phyloP scores from a whole-genome alignment of 2,329 filamentous ascomycete genomes.

The Ascochyta viciae-villosae region DNA sequence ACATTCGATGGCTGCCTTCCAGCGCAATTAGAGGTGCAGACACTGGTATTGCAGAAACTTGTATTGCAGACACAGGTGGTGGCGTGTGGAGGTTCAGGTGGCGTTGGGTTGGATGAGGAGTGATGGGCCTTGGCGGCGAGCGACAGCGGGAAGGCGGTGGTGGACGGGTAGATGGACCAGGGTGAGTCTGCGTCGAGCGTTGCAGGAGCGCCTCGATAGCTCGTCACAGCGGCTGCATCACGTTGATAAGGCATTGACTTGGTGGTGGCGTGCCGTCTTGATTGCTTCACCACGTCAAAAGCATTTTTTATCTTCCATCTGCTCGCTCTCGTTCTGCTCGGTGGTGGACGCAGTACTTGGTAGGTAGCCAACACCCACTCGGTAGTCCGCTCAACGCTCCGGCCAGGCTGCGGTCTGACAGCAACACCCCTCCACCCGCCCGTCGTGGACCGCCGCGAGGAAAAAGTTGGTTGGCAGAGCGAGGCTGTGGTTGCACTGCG shows the following conservation, averaged over 20 bases:
- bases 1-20: neutral
- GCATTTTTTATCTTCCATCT: neutral
- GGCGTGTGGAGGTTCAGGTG: neutral
- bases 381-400: conserved; percentile 19
- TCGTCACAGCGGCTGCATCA: neutral
- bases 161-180: neutral
- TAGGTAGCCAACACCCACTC: neutral
- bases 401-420: conserved; percentile 26
- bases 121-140: conserved; percentile 14
- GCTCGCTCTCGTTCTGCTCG: neutral
- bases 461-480: conserved; percentile 5
- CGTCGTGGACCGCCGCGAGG: conserved; percentile 14
- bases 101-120: conserved; percentile 8
- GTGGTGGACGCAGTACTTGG: too few species aligned
- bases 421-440: conserved; percentile 17
- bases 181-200: neutral
- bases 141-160: conserved; percentile 4
- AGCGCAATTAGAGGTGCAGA: neutral
- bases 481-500: too few species aligned
- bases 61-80: neutral
- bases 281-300: neutral
- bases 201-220: neutral
- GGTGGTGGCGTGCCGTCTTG: neutral
- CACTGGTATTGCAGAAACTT: neutral
- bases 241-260: neutral